phyloP scores from a whole-genome alignment of 1,284 basidiomycete species.

The Mycena sp. region DNA sequence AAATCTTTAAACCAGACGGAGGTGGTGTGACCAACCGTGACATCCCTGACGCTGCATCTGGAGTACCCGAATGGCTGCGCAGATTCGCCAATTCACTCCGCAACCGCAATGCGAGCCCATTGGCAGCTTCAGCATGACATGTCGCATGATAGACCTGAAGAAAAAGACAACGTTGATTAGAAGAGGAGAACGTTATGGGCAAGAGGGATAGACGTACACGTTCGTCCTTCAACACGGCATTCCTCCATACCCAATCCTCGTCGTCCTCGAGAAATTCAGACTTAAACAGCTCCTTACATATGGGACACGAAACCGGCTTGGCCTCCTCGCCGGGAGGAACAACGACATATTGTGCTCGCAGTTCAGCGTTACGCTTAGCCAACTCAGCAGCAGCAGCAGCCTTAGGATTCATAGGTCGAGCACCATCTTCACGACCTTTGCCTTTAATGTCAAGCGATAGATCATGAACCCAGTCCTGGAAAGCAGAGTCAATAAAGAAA shows the following conservation, averaged over 20 bases:
- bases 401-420: constrained; percentile 60
- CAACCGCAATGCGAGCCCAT: constrained; percentile 70
- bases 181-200: no score
- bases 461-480: constrained; percentile 88
- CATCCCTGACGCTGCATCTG: constrained; percentile 54
- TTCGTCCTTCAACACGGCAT: constrained; percentile 86
- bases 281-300: constrained; percentile 96
- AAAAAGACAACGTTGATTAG: neutral
- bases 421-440: constrained; percentile 66
- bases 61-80: constrained; percentile 77
- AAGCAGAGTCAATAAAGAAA: constrained; percentile 28
- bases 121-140: constrained; percentile 85
- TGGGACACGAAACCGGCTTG: constrained; percentile 85
- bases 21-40: constrained; percentile 35
- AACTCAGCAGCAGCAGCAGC: constrained; percentile 71
- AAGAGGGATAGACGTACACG: constrained; percentile 61
- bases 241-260: constrained; percentile 99
- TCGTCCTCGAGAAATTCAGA: constrained; percentile 96
- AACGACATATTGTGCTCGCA: constrained; percentile 84
- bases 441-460: constrained; percentile 65
- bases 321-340: constrained; percentile 90
- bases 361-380: constrained; percentile 76
- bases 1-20: constrained; percentile 30
- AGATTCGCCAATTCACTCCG: constrained; percentile 61
- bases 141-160: constrained; percentile 89